Conservation (phyloP, 169 alveolate species). For the Plasmodium knowlesi region DNA sequence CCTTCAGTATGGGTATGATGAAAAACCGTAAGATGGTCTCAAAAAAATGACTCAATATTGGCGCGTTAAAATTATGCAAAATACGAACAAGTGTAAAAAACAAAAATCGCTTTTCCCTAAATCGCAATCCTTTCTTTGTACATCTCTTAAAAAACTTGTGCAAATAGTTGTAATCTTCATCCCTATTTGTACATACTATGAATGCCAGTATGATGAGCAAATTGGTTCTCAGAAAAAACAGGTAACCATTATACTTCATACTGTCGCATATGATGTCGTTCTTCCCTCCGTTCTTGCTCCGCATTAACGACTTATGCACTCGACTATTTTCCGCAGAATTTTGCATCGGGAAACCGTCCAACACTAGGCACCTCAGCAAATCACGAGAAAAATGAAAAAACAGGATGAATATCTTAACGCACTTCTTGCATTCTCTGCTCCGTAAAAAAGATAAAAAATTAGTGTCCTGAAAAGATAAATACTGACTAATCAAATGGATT, state of each 20-base stretch:
- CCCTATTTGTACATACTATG: not conserved
- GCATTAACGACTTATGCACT: not conserved
- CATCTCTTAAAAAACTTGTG: slow-evolving; percentile 18
- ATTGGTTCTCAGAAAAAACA: slow-evolving; percentile 53
- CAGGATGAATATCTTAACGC: slow-evolving; percentile 34
- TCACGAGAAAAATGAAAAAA: slow-evolving; percentile 23
- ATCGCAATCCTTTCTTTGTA: slow-evolving; percentile 12
- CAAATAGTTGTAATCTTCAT: slow-evolving; percentile 15
- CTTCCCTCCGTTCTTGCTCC: not conserved
- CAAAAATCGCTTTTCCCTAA: slow-evolving; percentile 52
- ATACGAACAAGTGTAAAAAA: slow-evolving; percentile 33
- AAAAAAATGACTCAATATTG: slow-evolving; percentile 8
- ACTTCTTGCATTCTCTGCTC: slow-evolving; percentile 12
- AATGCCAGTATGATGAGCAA: slow-evolving; percentile 35
- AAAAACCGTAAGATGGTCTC: slow-evolving; percentile 13
- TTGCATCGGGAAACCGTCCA: not conserved
- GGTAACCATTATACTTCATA: slow-evolving; percentile 16
- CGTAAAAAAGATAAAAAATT: slow-evolving; percentile 4
- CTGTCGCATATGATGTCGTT: not conserved
- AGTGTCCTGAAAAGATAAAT: not conserved
- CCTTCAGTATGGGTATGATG: slow-evolving; percentile 25
- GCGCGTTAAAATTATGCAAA: not conserved
- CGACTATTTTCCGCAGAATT: not conserved
- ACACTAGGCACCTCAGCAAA: slow-evolving; percentile 2
- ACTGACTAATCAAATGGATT: slow-evolving; percentile 43